phyloP scores from a whole-genome alignment of 106 monocot species.

The Phalaenopsis equestris region DNA sequence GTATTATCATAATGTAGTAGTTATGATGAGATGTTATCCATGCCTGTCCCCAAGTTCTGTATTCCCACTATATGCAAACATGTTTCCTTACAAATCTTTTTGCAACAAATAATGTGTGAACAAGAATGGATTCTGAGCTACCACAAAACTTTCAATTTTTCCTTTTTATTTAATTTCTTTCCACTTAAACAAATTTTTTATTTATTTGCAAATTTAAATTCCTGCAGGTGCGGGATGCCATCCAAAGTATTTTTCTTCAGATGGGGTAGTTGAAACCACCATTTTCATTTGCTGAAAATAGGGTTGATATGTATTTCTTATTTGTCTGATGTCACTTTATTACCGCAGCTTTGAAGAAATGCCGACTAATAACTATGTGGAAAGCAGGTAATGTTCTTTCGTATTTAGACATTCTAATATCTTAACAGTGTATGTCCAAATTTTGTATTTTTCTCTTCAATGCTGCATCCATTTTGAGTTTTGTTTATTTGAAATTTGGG shows the following conservation, averaged over 20 bases:
- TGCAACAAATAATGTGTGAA: neutral
- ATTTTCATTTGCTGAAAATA: conserved; percentile 10
- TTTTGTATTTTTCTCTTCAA: neutral
- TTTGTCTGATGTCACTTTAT: conserved; percentile 9
- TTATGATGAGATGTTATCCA: neutral
- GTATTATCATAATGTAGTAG: neutral
- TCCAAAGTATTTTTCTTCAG: conserved; percentile 76
- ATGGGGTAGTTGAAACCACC: conserved; percentile 56
- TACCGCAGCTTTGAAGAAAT: conserved; percentile 88
- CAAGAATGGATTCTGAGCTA: neutral
- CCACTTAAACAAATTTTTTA: neutral
- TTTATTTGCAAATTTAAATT: conserved; percentile 2
- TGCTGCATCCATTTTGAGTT: neutral
- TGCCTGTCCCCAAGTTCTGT: neutral
- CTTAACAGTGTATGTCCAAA: neutral
- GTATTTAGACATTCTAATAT: no score
- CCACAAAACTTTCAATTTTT: neutral
- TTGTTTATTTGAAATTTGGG: neutral
- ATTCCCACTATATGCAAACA: neutral
- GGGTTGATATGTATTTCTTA: neutral
- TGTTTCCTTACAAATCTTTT: neutral
- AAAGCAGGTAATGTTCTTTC: conserved; percentile 58
- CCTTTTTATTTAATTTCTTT: neutral
- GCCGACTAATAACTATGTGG: conserved; percentile 95
- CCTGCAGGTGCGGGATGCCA: conserved; percentile 71